Evolutionary conservation across 2,329 filamentous ascomycete species (phyloP), one percentile per base, ranked within the genome.

Genomic region (Leptosphaerulina australis): DNA sequence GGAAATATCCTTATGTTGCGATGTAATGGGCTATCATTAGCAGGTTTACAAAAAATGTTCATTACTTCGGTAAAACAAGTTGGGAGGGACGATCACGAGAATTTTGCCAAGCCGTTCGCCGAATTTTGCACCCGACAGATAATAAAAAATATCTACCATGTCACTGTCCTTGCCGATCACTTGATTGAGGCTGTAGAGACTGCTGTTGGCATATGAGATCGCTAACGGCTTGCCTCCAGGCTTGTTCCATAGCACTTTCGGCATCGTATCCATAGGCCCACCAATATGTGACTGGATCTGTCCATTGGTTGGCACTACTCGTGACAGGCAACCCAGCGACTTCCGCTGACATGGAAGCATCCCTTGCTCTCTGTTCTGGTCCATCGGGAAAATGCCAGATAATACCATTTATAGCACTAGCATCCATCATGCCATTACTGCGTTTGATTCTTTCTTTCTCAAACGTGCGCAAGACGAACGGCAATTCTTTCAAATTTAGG

Each of bases 231-330:
- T n/a, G n/a, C n/a, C n/a, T n/a, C n/a, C n/a, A n/a, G n/a, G 57
- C 64, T 33, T 60, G 53, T 35, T 68, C 63, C 52, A 78, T 68
- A 10, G 63, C 71, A 20, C 51, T 37, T 47, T 62, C 59, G 3
- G 76, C 73, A 63, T 80, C 76, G 60, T 81, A 80, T 0, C 76
- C 76, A 62, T 79, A 81, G 5, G 74, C 75, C 78, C 78, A 81
- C 21, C 63, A 59, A 53, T 78, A 75, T 0, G 77, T 78, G 0
- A 72, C 61, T 0, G 76, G 77, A 56, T 80, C 77, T 34, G 71
- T 77, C 76, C 76, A 80, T 60, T 79, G 76, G 44, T 80, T 79
- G 0, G 76, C 66, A 30, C 77, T 80, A 31, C 26, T 31, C 14
- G 55, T 33, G 34, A 76, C 78, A 0, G 58, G 60, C 10, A 51